Base-by-base conservation (phyloP, 2,329 filamentous ascomycete species). In the Fusarium sp. region DNA sequence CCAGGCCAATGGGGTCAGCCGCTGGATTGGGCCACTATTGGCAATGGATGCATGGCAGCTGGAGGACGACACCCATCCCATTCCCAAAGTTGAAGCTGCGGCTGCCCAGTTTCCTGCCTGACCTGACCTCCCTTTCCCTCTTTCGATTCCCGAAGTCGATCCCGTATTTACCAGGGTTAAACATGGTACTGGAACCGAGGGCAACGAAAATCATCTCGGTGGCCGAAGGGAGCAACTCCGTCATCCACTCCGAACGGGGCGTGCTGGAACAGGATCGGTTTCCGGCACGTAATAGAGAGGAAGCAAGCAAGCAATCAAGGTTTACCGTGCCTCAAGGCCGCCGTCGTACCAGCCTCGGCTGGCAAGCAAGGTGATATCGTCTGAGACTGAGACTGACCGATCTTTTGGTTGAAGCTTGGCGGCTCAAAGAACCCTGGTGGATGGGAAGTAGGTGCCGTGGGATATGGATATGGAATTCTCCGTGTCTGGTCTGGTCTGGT, bases 91-190 rank as follows among this genome's bases (percentile, higher is more conserved):
- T 60, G 54, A 69, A 36, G 42, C 63, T 70, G 62, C 50, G 27
- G 36, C 63, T 69, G 58, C 50, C 53, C 67, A 55, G 59, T 62
- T 61, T 49, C 63, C 64, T 64, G 67, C 55, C 63, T 69, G 62
- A 49, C 62, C 46, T 23, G 16, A 29, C 46, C 27, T 13, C 6
- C 25, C 25, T 27, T 27, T 27, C 25, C 25, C 58, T 69, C 54
- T 53, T 51, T 67, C 67, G 67, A 69, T 69, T 69, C 67, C 67
- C 67, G 67, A 69, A 70, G 67, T 67, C 59, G 67, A 69, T 69
- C 67, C 67, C 59, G 67, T 53, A 40, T 13, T 60, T 56, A 46
- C 55, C 59, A 61, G 42, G 31, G 63, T 62, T 54, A 49, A 67
- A 70, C 34, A 16, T 56, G 63, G 62, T 18, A 70, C 56, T 67